Evolutionary conservation across 2,329 filamentous ascomycete genomes (phyloP).

Genomic region (Alternaria burnsii): DNA sequence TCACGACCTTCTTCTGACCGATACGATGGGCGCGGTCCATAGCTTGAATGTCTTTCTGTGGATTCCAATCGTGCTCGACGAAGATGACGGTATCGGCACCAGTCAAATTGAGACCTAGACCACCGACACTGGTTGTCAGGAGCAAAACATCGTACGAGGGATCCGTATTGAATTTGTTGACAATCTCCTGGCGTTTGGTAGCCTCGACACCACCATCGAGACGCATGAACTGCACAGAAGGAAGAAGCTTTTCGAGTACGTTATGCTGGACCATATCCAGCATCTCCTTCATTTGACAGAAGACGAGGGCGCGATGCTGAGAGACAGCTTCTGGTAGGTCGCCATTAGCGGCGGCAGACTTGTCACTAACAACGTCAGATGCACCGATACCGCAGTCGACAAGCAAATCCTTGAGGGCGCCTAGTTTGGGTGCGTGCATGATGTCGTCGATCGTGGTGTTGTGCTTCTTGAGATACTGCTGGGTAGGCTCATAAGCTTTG

Average conservation of each 20-base stretch:
- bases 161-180: conserved; percentile 98
- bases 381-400: conserved; percentile 97
- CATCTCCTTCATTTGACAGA: conserved; percentile 99
- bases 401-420: conserved; percentile 87
- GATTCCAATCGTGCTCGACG: conserved; percentile 99
- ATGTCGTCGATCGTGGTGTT: conserved; percentile 85
- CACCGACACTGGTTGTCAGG: conserved; percentile 93
- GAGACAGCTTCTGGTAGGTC: conserved; percentile 84
- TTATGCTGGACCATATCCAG: conserved; percentile 97
- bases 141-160: conserved; percentile 95
- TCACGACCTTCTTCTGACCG: conserved; percentile 99
- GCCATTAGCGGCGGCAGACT: conserved; percentile 58
- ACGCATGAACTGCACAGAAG: conserved; percentile 90
- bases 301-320: conserved; percentile 92
- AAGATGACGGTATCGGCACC: conserved; percentile 99
- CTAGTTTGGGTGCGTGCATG: conserved; percentile 89
- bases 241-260: conserved; percentile 89
- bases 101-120: conserved; percentile 91
- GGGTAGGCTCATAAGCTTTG: conserved; percentile 87
- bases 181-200: conserved; percentile 92
- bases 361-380: conserved; percentile 49
- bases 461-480: conserved; percentile 78
- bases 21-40: conserved; percentile 99
- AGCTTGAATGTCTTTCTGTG: conserved; percentile 96
- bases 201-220: conserved; percentile 93